phyloP scores from a whole-genome alignment of 2,329 filamentous ascomycete species.

The Immersiporthe knoxdaviesiana region DNA sequence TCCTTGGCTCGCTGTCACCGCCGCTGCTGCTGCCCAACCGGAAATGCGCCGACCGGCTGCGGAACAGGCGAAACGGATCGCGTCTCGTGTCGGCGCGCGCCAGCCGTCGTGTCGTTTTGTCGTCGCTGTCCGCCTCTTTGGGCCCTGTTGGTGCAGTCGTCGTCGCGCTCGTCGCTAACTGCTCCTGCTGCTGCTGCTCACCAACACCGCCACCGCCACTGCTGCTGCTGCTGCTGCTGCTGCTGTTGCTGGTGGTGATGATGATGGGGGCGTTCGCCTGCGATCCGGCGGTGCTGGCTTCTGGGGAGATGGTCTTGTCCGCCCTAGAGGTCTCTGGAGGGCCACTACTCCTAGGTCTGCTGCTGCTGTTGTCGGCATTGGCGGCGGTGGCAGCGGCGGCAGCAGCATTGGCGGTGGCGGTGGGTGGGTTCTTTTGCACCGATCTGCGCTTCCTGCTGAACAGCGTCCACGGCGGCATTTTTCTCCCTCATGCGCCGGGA shows the following conservation, averaged over 20 bases:
- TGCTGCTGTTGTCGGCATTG: neutral
- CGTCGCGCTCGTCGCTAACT: neutral
- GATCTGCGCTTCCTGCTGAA: conserved; percentile 19
- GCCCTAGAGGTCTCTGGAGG: neutral
- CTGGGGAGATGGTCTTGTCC: neutral
- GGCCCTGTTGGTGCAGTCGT: neutral
- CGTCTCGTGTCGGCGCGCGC: conserved; percentile 2
- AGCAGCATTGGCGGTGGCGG: neutral
- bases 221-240: neutral
- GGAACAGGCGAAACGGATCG: conserved; percentile 13
- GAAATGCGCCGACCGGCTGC: conserved; percentile 22
- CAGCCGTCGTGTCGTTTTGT: neutral
- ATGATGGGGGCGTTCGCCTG: neutral
- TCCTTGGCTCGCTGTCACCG: neutral
- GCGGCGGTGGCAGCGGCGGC: neutral
- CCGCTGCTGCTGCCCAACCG: neutral
- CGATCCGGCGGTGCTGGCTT: neutral
- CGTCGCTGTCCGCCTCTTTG: neutral
- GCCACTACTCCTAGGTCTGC: neutral
- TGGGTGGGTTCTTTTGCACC: conserved; percentile 4
- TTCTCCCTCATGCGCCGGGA: neutral
- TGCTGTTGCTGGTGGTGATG: neutral
- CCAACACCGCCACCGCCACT: neutral
- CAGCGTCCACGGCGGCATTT: conserved; percentile 19
- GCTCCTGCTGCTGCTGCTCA: conserved; percentile 8